Conservation (phyloP, 2,329 filamentous ascomycete genomes). For the Penicillium sp. region DNA sequence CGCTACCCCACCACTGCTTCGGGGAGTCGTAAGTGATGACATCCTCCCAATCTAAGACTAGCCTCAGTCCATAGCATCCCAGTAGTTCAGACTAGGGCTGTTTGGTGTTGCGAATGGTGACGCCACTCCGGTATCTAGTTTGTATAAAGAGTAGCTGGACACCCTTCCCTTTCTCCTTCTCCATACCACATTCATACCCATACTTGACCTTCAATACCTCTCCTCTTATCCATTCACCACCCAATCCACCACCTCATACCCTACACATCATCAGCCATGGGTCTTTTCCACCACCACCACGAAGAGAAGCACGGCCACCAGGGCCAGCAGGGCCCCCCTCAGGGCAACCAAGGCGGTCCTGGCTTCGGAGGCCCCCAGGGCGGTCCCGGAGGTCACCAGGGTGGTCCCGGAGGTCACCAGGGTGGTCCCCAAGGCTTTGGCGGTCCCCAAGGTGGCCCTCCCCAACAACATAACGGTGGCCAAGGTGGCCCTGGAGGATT, state of each 20-base stretch:
- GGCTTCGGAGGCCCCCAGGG: neutral
- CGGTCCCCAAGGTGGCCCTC: neutral
- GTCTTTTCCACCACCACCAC: conserved; percentile 6
- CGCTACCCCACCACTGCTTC: neutral
- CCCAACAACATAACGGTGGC: neutral
- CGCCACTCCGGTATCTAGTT: neutral
- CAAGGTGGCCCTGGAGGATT: neutral
- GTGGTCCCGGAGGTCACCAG: neutral
- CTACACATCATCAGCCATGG: neutral
- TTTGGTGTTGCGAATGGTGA: neutral
- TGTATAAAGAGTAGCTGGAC: neutral
- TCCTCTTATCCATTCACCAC: neutral
- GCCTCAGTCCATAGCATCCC: neutral
- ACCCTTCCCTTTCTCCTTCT: neutral
- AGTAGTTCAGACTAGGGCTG: neutral
- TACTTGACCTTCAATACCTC: neutral
- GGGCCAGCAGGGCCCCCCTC: neutral
- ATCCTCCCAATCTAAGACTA: neutral
- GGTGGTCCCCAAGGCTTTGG: neutral
- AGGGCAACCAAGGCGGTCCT: neutral
- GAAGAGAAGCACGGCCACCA: neutral
- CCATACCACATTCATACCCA: neutral
- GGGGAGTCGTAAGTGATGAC: conserved; percentile 1
- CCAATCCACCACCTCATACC: no score
- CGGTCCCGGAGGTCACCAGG: neutral